Percentiles rank a stretch among this genome's conserved stretches.
Evolutionary conservation across 1,284 basidiomycete genomes (phyloP).

Genomic region (Serendipita sp.): DNA sequence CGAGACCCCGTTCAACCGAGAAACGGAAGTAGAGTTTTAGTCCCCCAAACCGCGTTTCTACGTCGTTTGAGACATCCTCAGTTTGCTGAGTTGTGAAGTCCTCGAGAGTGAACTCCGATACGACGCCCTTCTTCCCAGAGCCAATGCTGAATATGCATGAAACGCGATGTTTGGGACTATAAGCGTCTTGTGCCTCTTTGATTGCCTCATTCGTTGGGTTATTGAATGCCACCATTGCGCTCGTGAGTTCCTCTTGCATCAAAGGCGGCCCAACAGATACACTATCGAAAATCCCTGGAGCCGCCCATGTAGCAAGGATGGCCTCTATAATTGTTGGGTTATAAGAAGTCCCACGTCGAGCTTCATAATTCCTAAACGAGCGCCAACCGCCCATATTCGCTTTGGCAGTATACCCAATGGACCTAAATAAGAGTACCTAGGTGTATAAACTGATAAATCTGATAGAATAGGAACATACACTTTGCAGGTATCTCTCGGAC

Average conservation of each 20-base stretch:
- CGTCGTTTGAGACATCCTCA: neutral
- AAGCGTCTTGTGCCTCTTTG: neutral
- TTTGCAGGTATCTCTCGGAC: neutral
- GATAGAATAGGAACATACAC: neutral
- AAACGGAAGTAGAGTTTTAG: neutral
- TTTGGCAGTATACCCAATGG: neutral
- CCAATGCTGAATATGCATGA: neutral
- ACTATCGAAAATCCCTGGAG: neutral
- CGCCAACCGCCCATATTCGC: neutral
- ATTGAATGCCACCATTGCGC: neutral
- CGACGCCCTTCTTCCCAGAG: neutral
- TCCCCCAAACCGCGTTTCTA: neutral
- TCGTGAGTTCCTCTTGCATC: neutral
- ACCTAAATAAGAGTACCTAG: neutral
- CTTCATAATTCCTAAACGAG: neutral
- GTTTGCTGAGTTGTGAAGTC: neutral
- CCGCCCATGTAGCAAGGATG: neutral
- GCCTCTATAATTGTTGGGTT: neutral
- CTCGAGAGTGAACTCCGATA: neutral
- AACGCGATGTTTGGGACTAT: neutral
- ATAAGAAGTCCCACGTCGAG: neutral
- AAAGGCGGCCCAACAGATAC: neutral
- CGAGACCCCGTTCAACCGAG: neutral
- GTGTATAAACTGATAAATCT: neutral
- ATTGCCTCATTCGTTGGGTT: neutral